Conservation (phyloP, 495 filamentous ascomycete genomes). For the Aspergillus heteromorphus region DNA sequence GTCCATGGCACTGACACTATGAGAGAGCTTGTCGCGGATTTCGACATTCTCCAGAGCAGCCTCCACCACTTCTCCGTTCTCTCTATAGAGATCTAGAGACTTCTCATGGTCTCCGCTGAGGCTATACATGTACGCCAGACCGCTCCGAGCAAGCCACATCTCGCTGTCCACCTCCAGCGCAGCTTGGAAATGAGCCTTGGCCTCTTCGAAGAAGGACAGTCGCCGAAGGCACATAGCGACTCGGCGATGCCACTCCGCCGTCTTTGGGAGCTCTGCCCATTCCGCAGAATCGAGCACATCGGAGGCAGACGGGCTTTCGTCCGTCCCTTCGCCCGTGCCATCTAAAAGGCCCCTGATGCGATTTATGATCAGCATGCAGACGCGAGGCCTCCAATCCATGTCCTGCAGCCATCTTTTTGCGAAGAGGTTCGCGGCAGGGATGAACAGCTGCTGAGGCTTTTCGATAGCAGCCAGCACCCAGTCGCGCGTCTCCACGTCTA, state of each 20-base stretch:
- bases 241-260: background rate
- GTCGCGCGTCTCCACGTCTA: background rate
- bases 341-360: background rate
- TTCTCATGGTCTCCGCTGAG: background rate
- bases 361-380: background rate
- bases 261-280: background rate
- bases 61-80: background rate
- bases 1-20: background rate
- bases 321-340: background rate
- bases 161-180: background rate
- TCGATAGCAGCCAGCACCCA: background rate
- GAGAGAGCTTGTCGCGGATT: background rate
- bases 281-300: background rate
- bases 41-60: background rate
- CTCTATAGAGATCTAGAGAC: background rate
- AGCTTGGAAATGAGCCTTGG: background rate
- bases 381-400: background rate
- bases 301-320: background rate
- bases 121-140: background rate
- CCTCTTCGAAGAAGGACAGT: background rate
- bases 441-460: background rate
- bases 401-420: background rate
- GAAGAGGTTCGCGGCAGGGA: background rate
- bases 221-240: background rate
- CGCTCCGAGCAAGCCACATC: background rate